Percentiles rank a stretch among this genome's conserved stretches.
These are phyloP conservation scores for Arachis monticola DNA, from an alignment of 331 rosid genomes.

Conservation along the genomic window DNA sequence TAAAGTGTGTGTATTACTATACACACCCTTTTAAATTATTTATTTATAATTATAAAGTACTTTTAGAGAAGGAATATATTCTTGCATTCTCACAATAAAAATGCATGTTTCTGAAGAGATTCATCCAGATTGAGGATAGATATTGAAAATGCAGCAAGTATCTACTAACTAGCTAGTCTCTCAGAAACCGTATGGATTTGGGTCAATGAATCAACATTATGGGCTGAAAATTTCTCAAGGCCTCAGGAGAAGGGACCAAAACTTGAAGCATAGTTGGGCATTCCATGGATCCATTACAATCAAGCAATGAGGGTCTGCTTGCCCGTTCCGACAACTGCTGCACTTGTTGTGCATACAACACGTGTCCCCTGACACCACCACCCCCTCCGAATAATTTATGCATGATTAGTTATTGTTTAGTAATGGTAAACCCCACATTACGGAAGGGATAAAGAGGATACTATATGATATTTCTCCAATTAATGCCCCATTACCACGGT, in stretches of 20 bases:
- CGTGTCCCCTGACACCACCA: conserved; percentile 1
- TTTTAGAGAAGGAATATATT: background rate
- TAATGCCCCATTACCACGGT: background rate
- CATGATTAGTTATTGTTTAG: background rate
- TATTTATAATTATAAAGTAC: background rate
- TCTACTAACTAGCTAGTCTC: too few species aligned
- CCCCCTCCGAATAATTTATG: conserved; percentile 6
- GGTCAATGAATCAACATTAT: background rate
- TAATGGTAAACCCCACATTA: background rate
- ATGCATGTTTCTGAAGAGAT: background rate
- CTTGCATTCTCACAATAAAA: background rate
- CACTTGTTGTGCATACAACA: conserved; percentile 18
- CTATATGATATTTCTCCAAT: background rate
- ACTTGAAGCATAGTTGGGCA: background rate
- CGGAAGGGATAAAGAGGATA: conserved; percentile 7
- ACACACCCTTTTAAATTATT: background rate
- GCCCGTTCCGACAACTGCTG: background rate
- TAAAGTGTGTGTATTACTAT: background rate
- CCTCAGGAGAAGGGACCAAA: background rate
- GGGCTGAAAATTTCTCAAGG: background rate
- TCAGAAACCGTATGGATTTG: too few species aligned
- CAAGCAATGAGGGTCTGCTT: background rate
- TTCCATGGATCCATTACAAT: background rate
- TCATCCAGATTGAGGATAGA: background rate
- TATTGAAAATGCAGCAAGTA: background rate